Conservation (phyloP, 192 early-diverging fungal genomes). For the Linderina pennispora region DNA sequence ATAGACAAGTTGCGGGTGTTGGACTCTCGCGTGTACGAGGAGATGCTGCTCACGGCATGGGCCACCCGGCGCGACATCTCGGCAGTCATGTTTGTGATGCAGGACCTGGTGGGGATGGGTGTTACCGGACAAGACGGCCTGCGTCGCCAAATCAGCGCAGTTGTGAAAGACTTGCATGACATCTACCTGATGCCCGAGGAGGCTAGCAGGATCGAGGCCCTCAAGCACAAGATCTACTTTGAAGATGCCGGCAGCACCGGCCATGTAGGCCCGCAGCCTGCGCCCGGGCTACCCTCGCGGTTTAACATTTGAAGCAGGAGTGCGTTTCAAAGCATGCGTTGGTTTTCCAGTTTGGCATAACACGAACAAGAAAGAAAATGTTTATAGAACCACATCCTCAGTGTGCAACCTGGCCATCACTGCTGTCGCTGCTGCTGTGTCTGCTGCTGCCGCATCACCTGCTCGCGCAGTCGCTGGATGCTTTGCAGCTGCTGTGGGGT, state of each 20-base stretch:
- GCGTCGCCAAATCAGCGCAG: constrained; percentile 19
- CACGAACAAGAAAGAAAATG: too few species aligned
- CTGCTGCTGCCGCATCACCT: constrained; percentile 30
- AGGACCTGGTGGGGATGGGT: constrained; percentile 22
- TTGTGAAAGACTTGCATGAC: constrained; percentile 19
- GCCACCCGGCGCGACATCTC: constrained; percentile 17
- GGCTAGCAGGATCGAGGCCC: constrained; percentile 3
- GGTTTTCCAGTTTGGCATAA: too few species aligned
- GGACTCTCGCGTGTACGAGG: constrained; percentile 18
- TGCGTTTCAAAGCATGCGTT: too few species aligned
- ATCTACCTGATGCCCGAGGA: constrained; percentile 14
- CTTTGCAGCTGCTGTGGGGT: constrained; percentile 25
- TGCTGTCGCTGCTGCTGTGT: constrained; percentile 28
- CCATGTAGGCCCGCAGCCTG: too few species aligned
- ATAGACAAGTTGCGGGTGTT: constrained; percentile 20
- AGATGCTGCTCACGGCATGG: constrained; percentile 26
- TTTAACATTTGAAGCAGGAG: too few species aligned
- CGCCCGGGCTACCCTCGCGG: too few species aligned
- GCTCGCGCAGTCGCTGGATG: constrained; percentile 21
- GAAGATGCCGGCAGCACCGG: neutral
- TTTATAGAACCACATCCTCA: too few species aligned
- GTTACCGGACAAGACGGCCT: constrained; percentile 5
- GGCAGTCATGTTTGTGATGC: constrained; percentile 14
- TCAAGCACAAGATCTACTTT: constrained; percentile 8
- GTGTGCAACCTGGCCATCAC: too few species aligned